Base-by-base conservation (phyloP, 176 grass and related monocot genomes). In the Cenchrus fungigraminus region DNA sequence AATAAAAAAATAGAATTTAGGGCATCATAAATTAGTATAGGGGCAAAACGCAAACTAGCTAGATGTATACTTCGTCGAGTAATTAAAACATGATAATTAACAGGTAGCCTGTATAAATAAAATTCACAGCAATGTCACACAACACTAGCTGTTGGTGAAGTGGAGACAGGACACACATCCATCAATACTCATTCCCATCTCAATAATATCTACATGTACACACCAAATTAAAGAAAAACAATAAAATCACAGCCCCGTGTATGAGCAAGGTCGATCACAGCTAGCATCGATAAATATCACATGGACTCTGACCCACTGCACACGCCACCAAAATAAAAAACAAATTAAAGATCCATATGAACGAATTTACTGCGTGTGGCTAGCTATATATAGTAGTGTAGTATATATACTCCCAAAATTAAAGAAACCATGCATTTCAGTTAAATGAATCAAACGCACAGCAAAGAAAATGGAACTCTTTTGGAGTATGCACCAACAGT, bases 391-490 rank as follows among this genome's bases (percentile, higher is more conserved):
- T 28, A 79, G 31, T 32, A 32, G 31, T 32, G 31, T 60, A 87
- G 53, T 40, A 40, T 40, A 40, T 40, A 4, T 40, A 40, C 4
- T 40, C 37, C 37, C 37, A 40, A 40, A 40, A 40, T 40, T 40
- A 40, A 82, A 68, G 71, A 76, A 82, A 82, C 51, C 31, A 2
- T 32, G 4, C 42, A 69, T 49, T 80, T 67, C 43, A 52, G 43
- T 52, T 52, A 44, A 71, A 32, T 44, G 52, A 44, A 70, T 44
- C 29, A 87, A 60, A 60, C 52, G 51, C 29, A 40, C 37, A 40
- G 37, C 40, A 62, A 52, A 77, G 53, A 14, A 61, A 87, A 31
- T 64, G 7, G 34, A 83, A 83, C 55, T 78, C 60, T 76, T 20
- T 55, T 73, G 5, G 47, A 71, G 31, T 6, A 32, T 74, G 25